These are phyloP conservation scores for Bacidia rubella DNA, from an alignment of 495 filamentous ascomycete species.

Conservation along the genomic window DNA sequence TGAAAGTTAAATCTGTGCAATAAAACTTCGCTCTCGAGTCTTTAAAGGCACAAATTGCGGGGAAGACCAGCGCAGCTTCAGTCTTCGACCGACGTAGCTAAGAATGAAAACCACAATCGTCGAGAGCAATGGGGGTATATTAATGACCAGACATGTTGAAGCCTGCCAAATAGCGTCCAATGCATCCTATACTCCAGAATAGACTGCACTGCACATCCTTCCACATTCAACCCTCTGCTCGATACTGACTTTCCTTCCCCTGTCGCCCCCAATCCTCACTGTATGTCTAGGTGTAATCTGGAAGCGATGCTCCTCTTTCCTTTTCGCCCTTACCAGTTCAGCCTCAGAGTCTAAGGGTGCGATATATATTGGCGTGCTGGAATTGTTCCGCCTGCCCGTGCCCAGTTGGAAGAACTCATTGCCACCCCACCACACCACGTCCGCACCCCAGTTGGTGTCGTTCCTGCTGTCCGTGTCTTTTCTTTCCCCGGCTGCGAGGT, in stretches of 20 bases:
- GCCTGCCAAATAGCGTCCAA: not conserved
- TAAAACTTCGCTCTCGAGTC: too few species aligned
- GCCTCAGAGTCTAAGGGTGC: conserved; percentile 47
- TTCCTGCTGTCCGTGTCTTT: conserved; percentile 35
- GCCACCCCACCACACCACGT: conserved; percentile 84
- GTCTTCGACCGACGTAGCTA: too few species aligned
- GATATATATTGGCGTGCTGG: conserved; percentile 60
- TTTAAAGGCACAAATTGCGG: too few species aligned
- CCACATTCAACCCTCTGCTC: conserved; percentile 89
- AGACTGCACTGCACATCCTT: conserved; percentile 70
- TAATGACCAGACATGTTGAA: not conserved
- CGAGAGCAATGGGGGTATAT: too few species aligned
- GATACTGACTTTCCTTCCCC: conserved; percentile 51
- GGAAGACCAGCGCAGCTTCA: too few species aligned
- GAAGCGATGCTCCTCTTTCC: conserved; percentile 58
- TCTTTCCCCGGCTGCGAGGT: conserved; percentile 36
- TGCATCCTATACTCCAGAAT: conserved; percentile 29
- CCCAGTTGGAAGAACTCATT: conserved; percentile 91
- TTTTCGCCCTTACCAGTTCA: conserved; percentile 34
- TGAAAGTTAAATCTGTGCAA: too few species aligned
- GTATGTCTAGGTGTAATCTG: conserved; percentile 72
- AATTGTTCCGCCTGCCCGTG: conserved; percentile 76
- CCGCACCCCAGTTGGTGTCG: conserved; percentile 70
- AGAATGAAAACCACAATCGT: too few species aligned
- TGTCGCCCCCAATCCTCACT: conserved; percentile 41